Evolutionary conservation across 2,329 filamentous ascomycete species (phyloP).

Genomic region (Pseudocercospora musae): DNA sequence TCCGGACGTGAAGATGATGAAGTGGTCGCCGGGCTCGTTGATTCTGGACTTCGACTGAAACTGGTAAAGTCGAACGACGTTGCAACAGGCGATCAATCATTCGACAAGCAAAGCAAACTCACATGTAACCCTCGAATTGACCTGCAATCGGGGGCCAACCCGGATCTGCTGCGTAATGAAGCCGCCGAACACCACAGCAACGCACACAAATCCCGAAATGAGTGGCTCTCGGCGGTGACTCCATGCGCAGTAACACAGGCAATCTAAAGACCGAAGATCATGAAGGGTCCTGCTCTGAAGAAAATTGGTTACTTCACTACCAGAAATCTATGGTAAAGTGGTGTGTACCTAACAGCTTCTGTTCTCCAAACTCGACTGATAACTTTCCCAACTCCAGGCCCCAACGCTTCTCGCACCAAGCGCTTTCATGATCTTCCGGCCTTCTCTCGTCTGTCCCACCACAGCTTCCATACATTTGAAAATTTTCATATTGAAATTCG

Average conservation of each 20-base stretch:
- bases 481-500: constrained; percentile 5
- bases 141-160: neutral
- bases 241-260: neutral
- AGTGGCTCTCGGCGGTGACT: neutral
- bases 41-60: neutral
- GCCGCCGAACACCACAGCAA: neutral
- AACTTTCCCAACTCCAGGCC: constrained; percentile 15
- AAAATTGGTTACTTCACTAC: neutral
- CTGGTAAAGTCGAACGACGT: neutral
- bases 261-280: neutral
- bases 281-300: neutral
- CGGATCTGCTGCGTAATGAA: neutral
- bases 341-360: neutral
- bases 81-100: too few species aligned
- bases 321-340: neutral
- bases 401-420: constrained; percentile 7
- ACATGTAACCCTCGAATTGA: neutral
- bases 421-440: constrained; percentile 18
- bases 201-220: neutral
- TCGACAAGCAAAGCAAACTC: neutral
- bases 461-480: constrained; percentile 11
- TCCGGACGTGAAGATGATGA: neutral
- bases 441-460: constrained; percentile 13
- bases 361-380: neutral
- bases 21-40: neutral